Conservation (phyloP, 495 filamentous ascomycete genomes). For the Lophiostoma macrostomum region DNA sequence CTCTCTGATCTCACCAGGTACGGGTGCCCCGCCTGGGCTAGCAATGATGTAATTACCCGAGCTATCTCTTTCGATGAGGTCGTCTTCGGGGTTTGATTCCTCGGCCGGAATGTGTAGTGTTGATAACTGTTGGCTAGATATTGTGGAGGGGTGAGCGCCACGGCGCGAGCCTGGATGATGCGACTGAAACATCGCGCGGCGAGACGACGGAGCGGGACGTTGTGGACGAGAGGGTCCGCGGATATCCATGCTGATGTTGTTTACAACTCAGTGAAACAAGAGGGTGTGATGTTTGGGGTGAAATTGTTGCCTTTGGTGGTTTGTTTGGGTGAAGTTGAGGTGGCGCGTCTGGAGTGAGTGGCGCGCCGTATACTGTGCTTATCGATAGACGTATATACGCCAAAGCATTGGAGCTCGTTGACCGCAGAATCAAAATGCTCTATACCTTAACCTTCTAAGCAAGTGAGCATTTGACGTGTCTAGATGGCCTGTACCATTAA, state of each 20-base stretch:
- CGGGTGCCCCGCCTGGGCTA: conserved; percentile 55
- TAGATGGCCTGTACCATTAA: too few species aligned
- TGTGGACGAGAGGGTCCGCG: conserved; percentile 29
- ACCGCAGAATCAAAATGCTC: too few species aligned
- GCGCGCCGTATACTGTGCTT: conserved; percentile 2
- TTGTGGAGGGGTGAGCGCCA: conserved; percentile 38
- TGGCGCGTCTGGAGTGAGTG: background rate
- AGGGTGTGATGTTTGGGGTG: too few species aligned
- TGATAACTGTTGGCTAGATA: conserved; percentile 38
- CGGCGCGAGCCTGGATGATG: conserved; percentile 64
- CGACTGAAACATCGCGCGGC: too few species aligned
- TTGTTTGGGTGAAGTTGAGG: background rate
- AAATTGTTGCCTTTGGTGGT: background rate
- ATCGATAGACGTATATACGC: too few species aligned
- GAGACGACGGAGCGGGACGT: conserved; percentile 53
- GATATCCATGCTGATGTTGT: conserved; percentile 34
- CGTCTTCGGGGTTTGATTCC: conserved; percentile 51
- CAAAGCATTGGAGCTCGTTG: too few species aligned
- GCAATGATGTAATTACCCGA: conserved; percentile 58
- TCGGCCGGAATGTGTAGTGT: conserved; percentile 39
- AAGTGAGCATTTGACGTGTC: too few species aligned
- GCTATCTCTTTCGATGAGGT: conserved; percentile 73
- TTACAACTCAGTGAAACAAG: too few species aligned
- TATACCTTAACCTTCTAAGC: too few species aligned
- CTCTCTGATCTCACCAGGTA: conserved; percentile 7